These are phyloP conservation scores for Staphylotrichum longicolle DNA, from an alignment of 495 filamentous ascomycete species.

Conservation along the genomic window DNA sequence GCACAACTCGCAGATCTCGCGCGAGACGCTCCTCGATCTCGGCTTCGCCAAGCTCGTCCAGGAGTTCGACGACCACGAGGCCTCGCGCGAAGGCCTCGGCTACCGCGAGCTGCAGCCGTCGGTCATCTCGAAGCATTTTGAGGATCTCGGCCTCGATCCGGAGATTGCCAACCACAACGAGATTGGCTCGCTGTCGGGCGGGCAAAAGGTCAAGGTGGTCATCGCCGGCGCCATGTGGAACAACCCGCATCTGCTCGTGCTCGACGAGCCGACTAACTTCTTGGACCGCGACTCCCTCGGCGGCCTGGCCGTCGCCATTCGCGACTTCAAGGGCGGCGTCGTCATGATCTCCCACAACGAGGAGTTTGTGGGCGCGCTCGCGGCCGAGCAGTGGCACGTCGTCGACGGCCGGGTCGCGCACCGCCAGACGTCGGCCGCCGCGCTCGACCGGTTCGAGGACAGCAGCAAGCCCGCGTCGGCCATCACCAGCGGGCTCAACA, in stretches of 20 bases:
- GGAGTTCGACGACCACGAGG: slow-evolving; percentile 98
- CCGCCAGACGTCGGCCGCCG: slow-evolving; percentile 70
- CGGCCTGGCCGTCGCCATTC: slow-evolving; percentile 91
- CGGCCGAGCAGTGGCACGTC: slow-evolving; percentile 93
- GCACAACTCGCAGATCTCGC: slow-evolving; percentile 86
- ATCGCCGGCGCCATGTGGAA: slow-evolving; percentile 99
- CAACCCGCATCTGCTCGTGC: slow-evolving; percentile 93
- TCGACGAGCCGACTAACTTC: slow-evolving; percentile 99
- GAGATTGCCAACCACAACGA: slow-evolving; percentile 99
- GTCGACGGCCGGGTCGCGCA: slow-evolving; percentile 80
- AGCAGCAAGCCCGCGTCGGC: slow-evolving; percentile 58
- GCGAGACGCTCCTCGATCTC: slow-evolving; percentile 80
- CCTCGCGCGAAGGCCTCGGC: slow-evolving; percentile 93
- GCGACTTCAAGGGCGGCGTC: slow-evolving; percentile 95
- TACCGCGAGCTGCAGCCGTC: slow-evolving; percentile 90
- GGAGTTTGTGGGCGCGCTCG: slow-evolving; percentile 93
- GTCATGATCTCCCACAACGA: slow-evolving; percentile 99
- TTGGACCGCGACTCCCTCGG: slow-evolving; percentile 96
- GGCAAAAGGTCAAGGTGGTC: slow-evolving; percentile 99
- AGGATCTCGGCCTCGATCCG: slow-evolving; percentile 91
- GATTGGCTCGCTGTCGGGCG: slow-evolving; percentile 93
- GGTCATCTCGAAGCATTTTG: slow-evolving; percentile 95
- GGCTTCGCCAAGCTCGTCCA: slow-evolving; percentile 93
- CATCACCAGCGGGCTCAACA: slow-evolving; percentile 47
- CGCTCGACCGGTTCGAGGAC: slow-evolving; percentile 85